Evolutionary conservation across 208 protist species (phyloP).

Genomic region (Crithidia brevicula): DNA sequence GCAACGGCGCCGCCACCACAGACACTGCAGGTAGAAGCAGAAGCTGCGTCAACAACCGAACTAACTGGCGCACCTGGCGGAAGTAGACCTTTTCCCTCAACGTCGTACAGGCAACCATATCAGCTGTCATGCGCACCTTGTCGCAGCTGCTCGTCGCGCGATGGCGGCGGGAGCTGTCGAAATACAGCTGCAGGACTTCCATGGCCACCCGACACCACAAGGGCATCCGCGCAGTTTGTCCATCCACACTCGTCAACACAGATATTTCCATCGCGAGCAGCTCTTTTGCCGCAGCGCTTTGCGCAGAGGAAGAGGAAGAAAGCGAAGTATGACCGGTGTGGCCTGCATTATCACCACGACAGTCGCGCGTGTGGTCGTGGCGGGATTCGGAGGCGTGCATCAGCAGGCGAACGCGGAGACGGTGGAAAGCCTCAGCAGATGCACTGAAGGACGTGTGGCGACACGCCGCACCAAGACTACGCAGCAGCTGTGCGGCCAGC

Average conservation of each 20-base stretch:
- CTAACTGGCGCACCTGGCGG: conserved; percentile 14
- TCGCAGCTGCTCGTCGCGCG: background rate
- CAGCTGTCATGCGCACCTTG: background rate
- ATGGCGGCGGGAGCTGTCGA: conserved; percentile 2
- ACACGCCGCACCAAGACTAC: too few relatives aligned
- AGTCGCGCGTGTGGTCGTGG: background rate
- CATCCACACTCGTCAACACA: conserved; percentile 1
- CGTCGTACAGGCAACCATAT: too few relatives aligned
- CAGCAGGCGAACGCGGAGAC: conserved; percentile 21
- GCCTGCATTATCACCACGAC: background rate
- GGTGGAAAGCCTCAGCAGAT: conserved; percentile 1
- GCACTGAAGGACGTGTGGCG: background rate
- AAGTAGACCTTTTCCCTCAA: background rate
- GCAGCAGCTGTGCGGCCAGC: background rate
- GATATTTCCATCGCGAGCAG: conserved; percentile 17
- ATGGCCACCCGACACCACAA: conserved; percentile 29
- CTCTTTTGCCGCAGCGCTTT: background rate
- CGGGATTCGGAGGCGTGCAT: background rate
- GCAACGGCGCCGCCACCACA: background rate
- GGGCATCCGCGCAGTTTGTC: conserved; percentile 17
- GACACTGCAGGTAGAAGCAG: conserved; percentile 19
- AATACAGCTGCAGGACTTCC: conserved; percentile 18
- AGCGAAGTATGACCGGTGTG: background rate
- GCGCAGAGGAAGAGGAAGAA: background rate
- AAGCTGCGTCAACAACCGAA: conserved; percentile 22